Conservation (phyloP, 495 filamentous ascomycete genomes). For the Arthonia radiata region DNA sequence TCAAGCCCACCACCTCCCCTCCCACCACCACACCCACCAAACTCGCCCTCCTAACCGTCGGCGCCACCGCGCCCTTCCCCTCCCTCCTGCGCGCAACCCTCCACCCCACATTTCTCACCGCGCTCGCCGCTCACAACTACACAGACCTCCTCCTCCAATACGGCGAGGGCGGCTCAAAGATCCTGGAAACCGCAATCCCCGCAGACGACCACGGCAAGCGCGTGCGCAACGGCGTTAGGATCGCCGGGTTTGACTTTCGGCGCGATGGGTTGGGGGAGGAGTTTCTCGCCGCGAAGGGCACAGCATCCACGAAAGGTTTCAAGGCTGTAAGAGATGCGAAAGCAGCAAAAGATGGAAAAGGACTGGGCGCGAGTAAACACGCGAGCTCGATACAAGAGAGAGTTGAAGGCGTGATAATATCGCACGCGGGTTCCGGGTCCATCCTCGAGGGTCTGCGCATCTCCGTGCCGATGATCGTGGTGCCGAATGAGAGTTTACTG, state of each 20-base stretch:
- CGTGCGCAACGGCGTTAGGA: conserved; percentile 18
- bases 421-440: conserved; percentile 50
- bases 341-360: no score
- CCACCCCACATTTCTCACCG: conserved; percentile 28
- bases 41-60: conserved; percentile 61
- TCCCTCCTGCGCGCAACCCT: conserved; percentile 42
- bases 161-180: conserved; percentile 29
- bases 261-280: conserved; percentile 26
- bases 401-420: conserved; percentile 1
- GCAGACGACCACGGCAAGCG: conserved; percentile 3
- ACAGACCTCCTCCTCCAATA: conserved; percentile 51
- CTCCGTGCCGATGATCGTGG: conserved; percentile 48
- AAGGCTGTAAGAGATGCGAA: no score
- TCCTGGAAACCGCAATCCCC: conserved; percentile 18
- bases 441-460: conserved; percentile 56
- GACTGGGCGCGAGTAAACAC: no score
- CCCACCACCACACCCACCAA: background rate
- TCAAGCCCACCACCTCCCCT: background rate
- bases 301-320: no score
- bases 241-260: conserved; percentile 43
- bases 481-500: conserved; percentile 60
- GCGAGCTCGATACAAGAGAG: background rate
- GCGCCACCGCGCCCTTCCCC: conserved; percentile 69
- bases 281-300: conserved; percentile 26
- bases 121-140: conserved; percentile 29